Conservation (phyloP, 257 asterid genomes). For the Thymus quinquecostatus region DNA sequence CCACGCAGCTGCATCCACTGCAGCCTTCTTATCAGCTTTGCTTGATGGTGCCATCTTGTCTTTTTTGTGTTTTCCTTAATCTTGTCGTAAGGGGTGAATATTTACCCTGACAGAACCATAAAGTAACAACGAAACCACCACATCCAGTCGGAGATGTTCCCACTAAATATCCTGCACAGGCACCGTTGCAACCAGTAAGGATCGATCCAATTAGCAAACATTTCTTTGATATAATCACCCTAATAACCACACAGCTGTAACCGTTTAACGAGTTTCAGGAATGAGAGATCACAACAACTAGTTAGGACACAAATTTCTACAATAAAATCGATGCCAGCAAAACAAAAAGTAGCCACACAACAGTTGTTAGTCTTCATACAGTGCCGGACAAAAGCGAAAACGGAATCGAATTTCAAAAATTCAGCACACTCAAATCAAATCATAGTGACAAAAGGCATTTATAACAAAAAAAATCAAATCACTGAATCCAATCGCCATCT, state of each 20-base stretch:
- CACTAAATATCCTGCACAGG: slow-evolving; percentile 35
- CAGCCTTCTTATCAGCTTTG: slow-evolving; percentile 96
- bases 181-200: slow-evolving; percentile 14
- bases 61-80: slow-evolving; percentile 17
- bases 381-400: background rate
- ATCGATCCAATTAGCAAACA: background rate
- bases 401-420: background rate
- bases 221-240: slow-evolving; percentile 9
- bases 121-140: slow-evolving; percentile 35
- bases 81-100: slow-evolving; percentile 34
- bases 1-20: slow-evolving; percentile 93
- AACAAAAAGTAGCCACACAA: background rate
- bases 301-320: slow-evolving; percentile 16
- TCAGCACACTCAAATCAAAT: slow-evolving; percentile 21
- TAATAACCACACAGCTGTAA: background rate
- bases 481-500: slow-evolving; percentile 27
- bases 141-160: slow-evolving; percentile 42
- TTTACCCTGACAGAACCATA: slow-evolving; percentile 56
- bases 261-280: slow-evolving; percentile 1
- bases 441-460: slow-evolving; percentile 18
- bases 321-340: background rate
- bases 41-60: slow-evolving; percentile 77
- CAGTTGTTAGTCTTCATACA: background rate
- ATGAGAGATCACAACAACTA: background rate
- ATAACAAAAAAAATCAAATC: slow-evolving; percentile 23